Evolutionary conservation across 2,329 filamentous ascomycete species (phyloP).

Genomic region (Stachybotrys echinatus): DNA sequence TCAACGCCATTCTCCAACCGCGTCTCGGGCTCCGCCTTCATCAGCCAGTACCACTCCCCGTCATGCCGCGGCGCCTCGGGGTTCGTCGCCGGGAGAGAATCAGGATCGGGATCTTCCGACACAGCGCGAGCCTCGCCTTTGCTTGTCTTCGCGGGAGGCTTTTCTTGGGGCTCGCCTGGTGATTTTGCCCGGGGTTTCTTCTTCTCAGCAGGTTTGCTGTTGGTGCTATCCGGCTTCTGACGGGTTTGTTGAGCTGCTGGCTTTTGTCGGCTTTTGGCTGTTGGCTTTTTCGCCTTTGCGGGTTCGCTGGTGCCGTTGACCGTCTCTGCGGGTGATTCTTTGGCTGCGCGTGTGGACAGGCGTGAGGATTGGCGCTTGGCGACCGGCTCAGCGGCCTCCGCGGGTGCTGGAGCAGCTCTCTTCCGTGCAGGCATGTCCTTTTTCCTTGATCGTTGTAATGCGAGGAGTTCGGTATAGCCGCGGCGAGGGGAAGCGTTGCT

Average conservation of each 20-base stretch:
- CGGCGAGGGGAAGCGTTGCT: too few species aligned
- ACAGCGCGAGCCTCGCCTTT: conserved; percentile 4
- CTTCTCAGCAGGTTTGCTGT: neutral
- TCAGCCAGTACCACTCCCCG: conserved; percentile 62
- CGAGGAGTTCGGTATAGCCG: too few species aligned
- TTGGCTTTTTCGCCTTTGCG: too few species aligned
- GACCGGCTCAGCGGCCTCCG: too few species aligned
- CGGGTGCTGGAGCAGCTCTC: too few species aligned
- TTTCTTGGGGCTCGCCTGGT: neutral
- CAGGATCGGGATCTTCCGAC: conserved; percentile 23
- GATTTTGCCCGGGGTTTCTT: neutral
- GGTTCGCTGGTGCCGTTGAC: too few species aligned
- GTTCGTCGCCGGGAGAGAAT: conserved; percentile 29
- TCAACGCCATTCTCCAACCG: conserved; percentile 82
- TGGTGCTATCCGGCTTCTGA: too few species aligned
- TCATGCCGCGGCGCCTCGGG: conserved; percentile 32
- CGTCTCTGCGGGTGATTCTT: too few species aligned
- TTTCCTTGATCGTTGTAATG: too few species aligned
- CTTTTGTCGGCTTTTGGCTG: neutral
- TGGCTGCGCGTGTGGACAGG: too few species aligned
- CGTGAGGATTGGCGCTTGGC: too few species aligned
- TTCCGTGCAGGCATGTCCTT: too few species aligned
- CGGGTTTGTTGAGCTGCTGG: neutral
- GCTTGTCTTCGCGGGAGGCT: neutral
- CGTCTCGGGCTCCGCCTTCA: conserved; percentile 82